Evolutionary conservation across 495 filamentous ascomycete genomes (phyloP), one percentile per base, ranked within the genome.

Genomic region (Aspergillus saccharolyticus): DNA sequence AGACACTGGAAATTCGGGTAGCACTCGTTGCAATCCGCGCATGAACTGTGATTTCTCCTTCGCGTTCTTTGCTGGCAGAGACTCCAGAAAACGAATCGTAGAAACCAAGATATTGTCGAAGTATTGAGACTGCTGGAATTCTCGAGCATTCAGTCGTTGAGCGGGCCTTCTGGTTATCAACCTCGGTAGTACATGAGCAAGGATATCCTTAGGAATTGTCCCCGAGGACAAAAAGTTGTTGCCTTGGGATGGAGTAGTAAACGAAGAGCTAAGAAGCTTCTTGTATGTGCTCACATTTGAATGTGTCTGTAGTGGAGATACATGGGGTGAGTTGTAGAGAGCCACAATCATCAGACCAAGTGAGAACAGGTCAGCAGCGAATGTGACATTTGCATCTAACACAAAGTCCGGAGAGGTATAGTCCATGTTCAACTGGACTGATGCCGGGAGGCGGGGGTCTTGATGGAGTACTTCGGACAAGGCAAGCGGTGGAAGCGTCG

Each of bases 101-200:
- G 91, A 94, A 22, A 98, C 89, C 20, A 98, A 78, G 51, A 96
- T 91, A 66, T 97, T 97, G 69, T 97, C 90, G 60, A 98, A 98
- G 67, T 95, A 98, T 58, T 85, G 83, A 57, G 89, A 91, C 67
- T 96, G 84, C 66, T 98, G 93, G 58, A 98, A 97, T 60, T 96
- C 92, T 52, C 85, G 83, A 39, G 93, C 95, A 54, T 84, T 93
- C 76, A 96, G 83, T 25, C 94, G 82, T 63, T 94, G 86, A 1
- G 90, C 89, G 0, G 94, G 89, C 51, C 90, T 78, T 54, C 95
- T 80, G 0, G 94, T 92, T 56, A 97, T 89, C 25, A 97, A 78
- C 43, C 85, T 78, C 2, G 94, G 89, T 18, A 98, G 74, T 0
- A 97, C 86, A 43, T 85, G 80, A 14, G 76, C 80, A 20, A 83